Evolutionary conservation across 1,284 basidiomycete species (phyloP).

Genomic region (Gymnopus androsaceus): DNA sequence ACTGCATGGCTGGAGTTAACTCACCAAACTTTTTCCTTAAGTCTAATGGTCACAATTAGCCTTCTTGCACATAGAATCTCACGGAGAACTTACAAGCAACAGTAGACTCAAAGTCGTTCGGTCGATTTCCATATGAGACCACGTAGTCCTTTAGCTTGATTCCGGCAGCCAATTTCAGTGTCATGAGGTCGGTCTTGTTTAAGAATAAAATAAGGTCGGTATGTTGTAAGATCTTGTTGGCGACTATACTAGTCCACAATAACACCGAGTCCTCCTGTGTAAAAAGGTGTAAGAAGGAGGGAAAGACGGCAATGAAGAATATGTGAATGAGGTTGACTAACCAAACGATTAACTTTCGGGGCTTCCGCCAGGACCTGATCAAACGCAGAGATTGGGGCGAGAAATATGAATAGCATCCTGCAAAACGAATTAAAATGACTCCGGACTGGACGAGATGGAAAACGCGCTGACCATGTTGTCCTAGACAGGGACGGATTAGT

Average conservation of each 20-base stretch:
- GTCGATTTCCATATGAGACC: slow-evolving; percentile 59
- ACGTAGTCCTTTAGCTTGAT: slow-evolving; percentile 57
- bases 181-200: slow-evolving; percentile 68
- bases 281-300: too few relatives aligned
- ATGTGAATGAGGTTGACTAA: slow-evolving; percentile 30
- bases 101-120: slow-evolving; percentile 55
- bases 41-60: slow-evolving; percentile 28
- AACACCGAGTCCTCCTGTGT: slow-evolving; percentile 62
- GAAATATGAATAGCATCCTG: slow-evolving; percentile 70
- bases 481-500: too few relatives aligned
- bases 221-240: slow-evolving; percentile 55
- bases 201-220: slow-evolving; percentile 69
- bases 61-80: not conserved
- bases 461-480: slow-evolving; percentile 65
- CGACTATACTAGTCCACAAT: slow-evolving; percentile 63
- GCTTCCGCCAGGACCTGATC: slow-evolving; percentile 75
- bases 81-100: slow-evolving; percentile 41
- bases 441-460: too few relatives aligned
- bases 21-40: slow-evolving; percentile 48
- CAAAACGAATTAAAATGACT: too few relatives aligned
- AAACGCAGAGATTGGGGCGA: slow-evolving; percentile 74
- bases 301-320: too few relatives aligned
- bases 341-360: slow-evolving; percentile 60
- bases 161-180: slow-evolving; percentile 59
- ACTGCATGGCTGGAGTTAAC: slow-evolving; percentile 16